Percentiles rank a stretch among this genome's conserved stretches.
phyloP scores from a whole-genome alignment of 1,284 basidiomycete genomes.

The Ustilago trichophora region DNA sequence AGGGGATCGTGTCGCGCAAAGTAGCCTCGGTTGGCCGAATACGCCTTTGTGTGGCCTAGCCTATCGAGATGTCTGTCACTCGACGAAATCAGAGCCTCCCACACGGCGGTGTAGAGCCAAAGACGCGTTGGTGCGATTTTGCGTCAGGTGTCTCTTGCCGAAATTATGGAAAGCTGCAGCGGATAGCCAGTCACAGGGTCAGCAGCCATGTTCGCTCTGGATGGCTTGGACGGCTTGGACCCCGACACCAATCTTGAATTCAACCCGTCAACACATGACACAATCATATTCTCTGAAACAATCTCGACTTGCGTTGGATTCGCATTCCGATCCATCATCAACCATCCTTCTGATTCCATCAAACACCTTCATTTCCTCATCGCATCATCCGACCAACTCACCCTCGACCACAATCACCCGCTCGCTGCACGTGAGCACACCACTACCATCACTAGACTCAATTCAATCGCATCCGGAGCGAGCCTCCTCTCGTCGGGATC shows the following conservation, averaged over 20 bases:
- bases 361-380: background rate
- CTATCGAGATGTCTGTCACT: no score
- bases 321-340: background rate
- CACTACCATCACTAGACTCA: no score
- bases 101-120: no score
- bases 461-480: no score
- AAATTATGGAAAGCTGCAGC: conserved; percentile 4
- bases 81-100: background rate
- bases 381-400: background rate
- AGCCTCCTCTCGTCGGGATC: background rate
- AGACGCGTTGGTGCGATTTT: no score
- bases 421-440: no score
- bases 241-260: no score
- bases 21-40: background rate
- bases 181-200: background rate
- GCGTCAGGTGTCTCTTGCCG: no score
- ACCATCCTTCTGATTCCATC: background rate
- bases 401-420: background rate
- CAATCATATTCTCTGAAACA: no score
- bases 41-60: no score
- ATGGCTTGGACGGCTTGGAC: background rate
- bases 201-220: background rate
- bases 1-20: conserved; percentile 25
- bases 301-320: background rate
- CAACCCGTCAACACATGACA: no score